Conservation (phyloP, 2,329 filamentous ascomycete species). For the Thermoascus crustaceus region DNA sequence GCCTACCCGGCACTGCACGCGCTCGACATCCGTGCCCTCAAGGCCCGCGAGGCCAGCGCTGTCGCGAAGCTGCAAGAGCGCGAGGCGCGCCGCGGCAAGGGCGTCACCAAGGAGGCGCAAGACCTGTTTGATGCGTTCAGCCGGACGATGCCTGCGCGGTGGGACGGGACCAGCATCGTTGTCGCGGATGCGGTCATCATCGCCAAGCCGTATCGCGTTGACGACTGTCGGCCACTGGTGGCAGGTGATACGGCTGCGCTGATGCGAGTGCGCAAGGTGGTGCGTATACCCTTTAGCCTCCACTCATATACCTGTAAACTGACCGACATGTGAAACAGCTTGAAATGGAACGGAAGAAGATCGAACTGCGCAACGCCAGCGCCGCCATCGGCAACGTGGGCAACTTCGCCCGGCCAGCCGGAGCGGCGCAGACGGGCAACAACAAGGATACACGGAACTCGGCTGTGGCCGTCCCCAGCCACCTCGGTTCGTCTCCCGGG, state of each 20-base stretch:
- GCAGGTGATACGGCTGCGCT: constrained; percentile 35
- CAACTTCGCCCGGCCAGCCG: constrained; percentile 14
- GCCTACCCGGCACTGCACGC: constrained; percentile 34
- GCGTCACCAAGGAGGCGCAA: constrained; percentile 54
- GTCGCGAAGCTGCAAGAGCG: constrained; percentile 49
- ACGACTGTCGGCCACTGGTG: constrained; percentile 42
- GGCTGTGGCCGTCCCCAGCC: constrained; percentile 12
- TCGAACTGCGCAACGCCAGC: constrained; percentile 35
- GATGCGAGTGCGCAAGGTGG: constrained; percentile 40
- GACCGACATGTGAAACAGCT: constrained; percentile 19
- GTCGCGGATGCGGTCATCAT: constrained; percentile 55
- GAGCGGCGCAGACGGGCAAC: constrained; percentile 3
- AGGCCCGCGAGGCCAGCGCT: constrained; percentile 48
- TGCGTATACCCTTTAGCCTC: constrained; percentile 22
- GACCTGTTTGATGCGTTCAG: constrained; percentile 56
- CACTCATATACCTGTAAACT: not conserved
- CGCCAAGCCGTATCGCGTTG: constrained; percentile 48
- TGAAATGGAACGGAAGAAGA: constrained; percentile 43
- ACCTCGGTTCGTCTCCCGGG: constrained; percentile 13
- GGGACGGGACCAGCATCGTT: constrained; percentile 52
- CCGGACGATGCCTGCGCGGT: constrained; percentile 53
- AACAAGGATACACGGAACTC: constrained; percentile 10
- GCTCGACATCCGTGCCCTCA: constrained; percentile 48
- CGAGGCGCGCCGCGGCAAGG: constrained; percentile 52
- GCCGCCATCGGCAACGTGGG: constrained; percentile 27